Conservation (phyloP, 2,329 filamentous ascomycete species). For the Amauroascus niger region DNA sequence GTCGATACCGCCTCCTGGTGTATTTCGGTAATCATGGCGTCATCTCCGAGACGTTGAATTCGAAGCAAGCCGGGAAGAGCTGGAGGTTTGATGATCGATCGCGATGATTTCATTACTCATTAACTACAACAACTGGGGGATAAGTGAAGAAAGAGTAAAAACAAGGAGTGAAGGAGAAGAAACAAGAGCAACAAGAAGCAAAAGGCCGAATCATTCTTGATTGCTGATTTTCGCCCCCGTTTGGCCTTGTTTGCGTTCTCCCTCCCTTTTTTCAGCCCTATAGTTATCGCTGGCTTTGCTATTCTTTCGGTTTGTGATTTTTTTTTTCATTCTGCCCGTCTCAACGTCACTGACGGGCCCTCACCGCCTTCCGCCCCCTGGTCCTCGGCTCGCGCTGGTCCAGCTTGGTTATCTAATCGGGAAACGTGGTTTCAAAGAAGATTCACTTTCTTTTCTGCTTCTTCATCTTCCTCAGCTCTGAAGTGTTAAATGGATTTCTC, state of each 20-base stretch:
- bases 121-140: too few relatives aligned
- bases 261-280: background rate
- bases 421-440: too few relatives aligned
- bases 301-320: background rate
- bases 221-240: too few relatives aligned
- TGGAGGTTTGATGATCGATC: background rate
- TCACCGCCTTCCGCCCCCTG: background rate
- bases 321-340: background rate
- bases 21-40: conserved; percentile 1
- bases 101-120: background rate
- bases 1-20: background rate
- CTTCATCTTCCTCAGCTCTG: background rate
- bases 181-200: too few relatives aligned
- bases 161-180: too few relatives aligned
- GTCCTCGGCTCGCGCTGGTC: background rate
- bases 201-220: too few relatives aligned
- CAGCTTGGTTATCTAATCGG: background rate
- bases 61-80: background rate
- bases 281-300: background rate
- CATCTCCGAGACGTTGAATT: background rate
- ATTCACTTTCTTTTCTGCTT: too few relatives aligned
- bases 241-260: background rate
- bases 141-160: too few relatives aligned
- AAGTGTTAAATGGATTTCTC: too few relatives aligned
- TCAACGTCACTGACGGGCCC: background rate